phyloP scores from a whole-genome alignment of 1,284 basidiomycete species.

The Lignosus rhinocerotis region DNA sequence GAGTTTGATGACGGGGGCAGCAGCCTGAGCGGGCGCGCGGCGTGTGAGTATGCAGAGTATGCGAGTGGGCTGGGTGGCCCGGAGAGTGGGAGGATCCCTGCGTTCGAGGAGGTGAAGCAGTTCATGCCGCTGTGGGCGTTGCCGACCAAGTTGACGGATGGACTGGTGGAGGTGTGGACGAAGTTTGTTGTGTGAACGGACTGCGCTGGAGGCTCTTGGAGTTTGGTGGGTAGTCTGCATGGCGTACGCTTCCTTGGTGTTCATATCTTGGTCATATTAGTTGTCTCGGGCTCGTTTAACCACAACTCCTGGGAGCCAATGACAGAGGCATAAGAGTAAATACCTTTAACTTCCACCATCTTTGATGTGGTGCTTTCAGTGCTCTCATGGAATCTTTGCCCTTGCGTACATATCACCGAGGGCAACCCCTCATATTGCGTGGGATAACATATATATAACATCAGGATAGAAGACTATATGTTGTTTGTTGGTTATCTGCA shows the following conservation, averaged over 20 bases:
- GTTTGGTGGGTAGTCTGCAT: not conserved
- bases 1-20: constrained; percentile 24
- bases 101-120: constrained; percentile 65
- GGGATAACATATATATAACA: too few relatives aligned
- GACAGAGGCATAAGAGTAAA: too few relatives aligned
- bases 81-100: constrained; percentile 55
- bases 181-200: constrained; percentile 43
- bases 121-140: constrained; percentile 72
- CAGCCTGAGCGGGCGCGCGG: constrained; percentile 49
- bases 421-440: too few relatives aligned
- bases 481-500: too few relatives aligned
- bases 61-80: constrained; percentile 53
- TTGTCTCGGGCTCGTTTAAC: too few relatives aligned
- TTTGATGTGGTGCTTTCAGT: not conserved
- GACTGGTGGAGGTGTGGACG: constrained; percentile 59
- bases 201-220: too few relatives aligned
- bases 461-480: too few relatives aligned
- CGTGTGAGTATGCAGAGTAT: constrained; percentile 73
- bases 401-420: too few relatives aligned
- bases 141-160: constrained; percentile 57
- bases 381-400: not conserved
- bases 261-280: not conserved
- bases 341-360: too few relatives aligned
- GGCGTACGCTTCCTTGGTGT: not conserved
- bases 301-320: too few relatives aligned